Evolutionary conservation across 352 stramenopile species (phyloP).

Genomic region (Phytophthora palmivora): DNA sequence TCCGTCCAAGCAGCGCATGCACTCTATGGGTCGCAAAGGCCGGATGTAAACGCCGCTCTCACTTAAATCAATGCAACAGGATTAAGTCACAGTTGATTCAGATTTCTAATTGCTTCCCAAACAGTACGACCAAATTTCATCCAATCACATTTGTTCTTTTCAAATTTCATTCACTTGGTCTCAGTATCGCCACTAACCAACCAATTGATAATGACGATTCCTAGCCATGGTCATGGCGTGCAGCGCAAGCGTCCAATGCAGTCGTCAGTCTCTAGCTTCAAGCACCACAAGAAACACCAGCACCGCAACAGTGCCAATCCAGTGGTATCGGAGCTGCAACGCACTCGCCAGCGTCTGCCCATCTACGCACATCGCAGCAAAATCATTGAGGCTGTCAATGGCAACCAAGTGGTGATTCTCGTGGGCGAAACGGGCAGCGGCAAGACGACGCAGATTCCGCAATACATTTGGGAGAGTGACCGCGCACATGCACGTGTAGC

Average conservation of each 20-base stretch:
- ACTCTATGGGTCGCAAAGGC: slow-evolving; percentile 62
- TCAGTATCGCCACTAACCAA: slow-evolving; percentile 31
- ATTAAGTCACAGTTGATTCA: too few relatives aligned
- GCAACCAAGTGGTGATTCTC: slow-evolving; percentile 85
- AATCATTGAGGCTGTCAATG: slow-evolving; percentile 69
- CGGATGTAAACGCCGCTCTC: slow-evolving; percentile 41
- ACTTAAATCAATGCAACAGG: background rate
- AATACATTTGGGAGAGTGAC: slow-evolving; percentile 86
- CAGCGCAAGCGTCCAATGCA: slow-evolving; percentile 39
- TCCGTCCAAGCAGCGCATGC: slow-evolving; percentile 54
- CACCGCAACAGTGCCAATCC: slow-evolving; percentile 18
- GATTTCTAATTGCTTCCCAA: background rate
- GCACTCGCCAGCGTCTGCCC: slow-evolving; percentile 67
- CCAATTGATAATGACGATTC: slow-evolving; percentile 28
- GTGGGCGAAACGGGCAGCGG: slow-evolving; percentile 91
- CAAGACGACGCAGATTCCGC: slow-evolving; percentile 92
- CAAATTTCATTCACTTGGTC: slow-evolving; percentile 15
- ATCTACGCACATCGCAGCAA: slow-evolving; percentile 77
- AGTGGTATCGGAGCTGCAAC: slow-evolving; percentile 54
- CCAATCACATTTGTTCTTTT: slow-evolving; percentile 15
- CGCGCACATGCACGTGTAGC: slow-evolving; percentile 54
- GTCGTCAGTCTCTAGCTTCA: slow-evolving; percentile 7
- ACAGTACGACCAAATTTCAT: background rate
- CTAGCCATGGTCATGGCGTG: slow-evolving; percentile 4
- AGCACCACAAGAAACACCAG: slow-evolving; percentile 45